Evolutionary conservation across 495 filamentous ascomycete genomes (phyloP), one percentile per base, ranked within the genome.

Genomic region (Astrothelium subdiscretum): DNA sequence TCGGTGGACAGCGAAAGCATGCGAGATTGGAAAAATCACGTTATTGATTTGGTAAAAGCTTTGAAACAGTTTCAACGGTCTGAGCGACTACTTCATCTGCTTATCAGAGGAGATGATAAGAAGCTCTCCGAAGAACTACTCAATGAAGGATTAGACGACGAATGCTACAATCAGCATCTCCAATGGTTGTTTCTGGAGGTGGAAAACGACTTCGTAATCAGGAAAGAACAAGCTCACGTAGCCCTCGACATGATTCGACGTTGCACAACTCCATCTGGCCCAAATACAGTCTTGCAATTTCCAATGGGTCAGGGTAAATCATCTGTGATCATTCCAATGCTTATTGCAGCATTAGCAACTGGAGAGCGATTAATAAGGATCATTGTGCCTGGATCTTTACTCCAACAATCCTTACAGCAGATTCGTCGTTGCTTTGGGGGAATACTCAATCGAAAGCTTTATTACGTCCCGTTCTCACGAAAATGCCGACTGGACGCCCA

Each of bases 231-330:
- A 66, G 71, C 75, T 3, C 64, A 78, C 2, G 83, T 89, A 48
- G 83, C 86, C 0, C 32, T 57, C 2, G 70, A 77, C 58, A 89
- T 89, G 85, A 80, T n/a, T n/a, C n/a, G n/a, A n/a, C n/a, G 76
- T 8, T 52, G 58, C 0, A 85, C 86, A 0, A 65, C 65, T 0
- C n/a, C n/a, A n/a, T 71, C 67, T 0, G 71, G 63, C 0, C 31
- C 60, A 0, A 89, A 85, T 67, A 69, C 77, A 0, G 81, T 84
- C 15, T 75, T 89, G 70, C 87, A 90, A 66, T 74, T 91, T 59
- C 88, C 88, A 65, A 90, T 90, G 86, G 87, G 87, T 0, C 79
- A 87, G 68, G 87, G 87, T 0, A 91, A 91, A 66, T 85, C 85
- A 0, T 85, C 85, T 0, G 81, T 88, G 1, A 87, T 91, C 59